Base-by-base conservation (phyloP, 176 grass and related monocot species). In the Avena insularis region DNA sequence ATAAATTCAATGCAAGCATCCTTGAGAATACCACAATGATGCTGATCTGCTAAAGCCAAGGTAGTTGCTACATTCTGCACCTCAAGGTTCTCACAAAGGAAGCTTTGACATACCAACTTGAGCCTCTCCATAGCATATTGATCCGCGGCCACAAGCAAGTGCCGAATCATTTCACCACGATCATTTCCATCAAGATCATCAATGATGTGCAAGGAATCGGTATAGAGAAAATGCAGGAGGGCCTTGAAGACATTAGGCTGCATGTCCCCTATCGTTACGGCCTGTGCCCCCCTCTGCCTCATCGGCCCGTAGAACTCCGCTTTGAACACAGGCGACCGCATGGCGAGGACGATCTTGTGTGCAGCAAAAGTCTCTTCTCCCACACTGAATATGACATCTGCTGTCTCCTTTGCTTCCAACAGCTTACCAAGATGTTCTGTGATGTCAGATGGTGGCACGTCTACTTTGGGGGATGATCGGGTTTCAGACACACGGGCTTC, bases 31-130 rank as follows among this genome's bases (percentile, higher is more conserved):
- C 12, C 9, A 9, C 61, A 63, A 23, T 63, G 61, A 2, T 63
- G 61, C 2, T 63, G 61, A 11, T 63, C 61, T 4, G 23, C 61
- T 29, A 63, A n/a, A 63, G 23, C 61, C 61, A 63, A 63, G 1
- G 61, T 63, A 63, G 61, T 63, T n/a, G 61, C 61, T 11, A 63
- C 61, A 63, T 63, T 63, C 10, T 63, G 61, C 61, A 63, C 61
- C 25, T 63, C 61, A 63, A 63, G 61, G 9, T 63, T 63, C 61
- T 62, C 60, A 62, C 21, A 62, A 10, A 62, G 60, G 60, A 63
- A 23, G 60, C 60, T 63, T 63, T 63, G 23, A 13, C 61, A 64
- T 5, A 64, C 23, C 61, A 64, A 25, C 61, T 64, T 64, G 27
- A 64, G 61, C 23, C 61, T 64, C 61, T 64, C 61, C 61, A 64